phyloP scores from a whole-genome alignment of 345 rosid genomes.

The Pelargonium nanum region DNA sequence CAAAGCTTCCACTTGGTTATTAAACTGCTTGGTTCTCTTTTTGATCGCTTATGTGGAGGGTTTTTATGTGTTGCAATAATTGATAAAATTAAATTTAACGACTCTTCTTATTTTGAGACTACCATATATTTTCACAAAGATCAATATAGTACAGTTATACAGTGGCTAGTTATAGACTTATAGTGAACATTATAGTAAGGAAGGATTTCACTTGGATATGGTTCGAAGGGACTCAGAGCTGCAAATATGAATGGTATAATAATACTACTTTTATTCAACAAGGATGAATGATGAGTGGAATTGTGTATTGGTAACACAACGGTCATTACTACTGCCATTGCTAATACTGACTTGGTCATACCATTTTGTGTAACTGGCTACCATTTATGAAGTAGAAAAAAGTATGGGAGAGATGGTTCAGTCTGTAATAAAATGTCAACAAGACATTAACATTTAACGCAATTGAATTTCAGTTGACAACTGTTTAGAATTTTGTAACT shows the following conservation, averaged over 20 bases:
- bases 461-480: neutral
- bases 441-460: neutral
- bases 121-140: neutral
- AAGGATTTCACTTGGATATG: too few relatives aligned
- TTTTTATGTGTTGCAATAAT: too few relatives aligned
- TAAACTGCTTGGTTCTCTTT: too few relatives aligned
- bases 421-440: too few relatives aligned
- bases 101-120: too few relatives aligned
- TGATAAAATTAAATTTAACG: too few relatives aligned
- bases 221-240: neutral
- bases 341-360: neutral
- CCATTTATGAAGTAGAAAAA: neutral
- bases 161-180: neutral
- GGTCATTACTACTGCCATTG: neutral
- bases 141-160: neutral
- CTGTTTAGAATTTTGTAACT: neutral
- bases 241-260: neutral
- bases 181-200: too few relatives aligned
- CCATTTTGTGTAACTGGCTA: neutral
- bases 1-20: too few relatives aligned
- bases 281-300: neutral
- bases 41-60: neutral
- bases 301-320: neutral
- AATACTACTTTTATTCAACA: neutral
- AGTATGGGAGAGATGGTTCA: neutral